Evolutionary conservation across 1,139 yeast genomes (phyloP).

Genomic region (Taphrina flavorubra): DNA sequence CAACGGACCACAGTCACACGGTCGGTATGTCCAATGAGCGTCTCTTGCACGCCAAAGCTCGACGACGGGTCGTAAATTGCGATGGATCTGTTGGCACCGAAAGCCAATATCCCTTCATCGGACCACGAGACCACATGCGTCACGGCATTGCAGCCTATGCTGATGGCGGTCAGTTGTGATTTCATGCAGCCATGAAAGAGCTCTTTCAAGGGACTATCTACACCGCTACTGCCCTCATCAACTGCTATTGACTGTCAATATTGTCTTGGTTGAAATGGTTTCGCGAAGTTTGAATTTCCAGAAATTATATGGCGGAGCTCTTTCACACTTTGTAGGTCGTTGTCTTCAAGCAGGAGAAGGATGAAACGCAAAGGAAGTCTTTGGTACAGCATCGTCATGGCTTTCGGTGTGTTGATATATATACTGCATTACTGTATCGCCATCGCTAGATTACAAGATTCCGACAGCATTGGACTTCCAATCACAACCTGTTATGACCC

Average conservation of each 20-base stretch:
- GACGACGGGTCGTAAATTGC: slow-evolving; percentile 38
- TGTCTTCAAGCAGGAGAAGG: too few relatives aligned
- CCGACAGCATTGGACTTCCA: not conserved
- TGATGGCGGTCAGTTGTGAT: not conserved
- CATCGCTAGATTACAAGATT: not conserved
- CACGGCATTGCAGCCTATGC: slow-evolving; percentile 36
- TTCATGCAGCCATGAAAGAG: slow-evolving; percentile 15
- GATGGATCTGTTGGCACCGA: slow-evolving; percentile 35
- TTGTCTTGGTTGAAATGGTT: too few relatives aligned
- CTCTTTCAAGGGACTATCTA: too few relatives aligned
- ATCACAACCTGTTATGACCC: slow-evolving; percentile 11
- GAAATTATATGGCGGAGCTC: slow-evolving; percentile 11
- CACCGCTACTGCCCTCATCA: too few relatives aligned
- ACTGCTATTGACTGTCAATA: too few relatives aligned
- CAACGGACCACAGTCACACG: slow-evolving; percentile 51
- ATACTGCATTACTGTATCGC: not conserved
- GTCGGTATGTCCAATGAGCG: slow-evolving; percentile 50
- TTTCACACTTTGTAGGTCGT: not conserved
- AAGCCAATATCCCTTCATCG: slow-evolving; percentile 28
- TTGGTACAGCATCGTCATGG: too few relatives aligned
- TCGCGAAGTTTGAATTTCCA: not conserved
- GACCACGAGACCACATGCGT: slow-evolving; percentile 38
- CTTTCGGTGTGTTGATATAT: too few relatives aligned
- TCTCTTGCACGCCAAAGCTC: slow-evolving; percentile 45
- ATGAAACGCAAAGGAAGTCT: too few relatives aligned